phyloP scores from a whole-genome alignment of 2,329 filamentous ascomycete species.

The Microascus cirrosus region DNA sequence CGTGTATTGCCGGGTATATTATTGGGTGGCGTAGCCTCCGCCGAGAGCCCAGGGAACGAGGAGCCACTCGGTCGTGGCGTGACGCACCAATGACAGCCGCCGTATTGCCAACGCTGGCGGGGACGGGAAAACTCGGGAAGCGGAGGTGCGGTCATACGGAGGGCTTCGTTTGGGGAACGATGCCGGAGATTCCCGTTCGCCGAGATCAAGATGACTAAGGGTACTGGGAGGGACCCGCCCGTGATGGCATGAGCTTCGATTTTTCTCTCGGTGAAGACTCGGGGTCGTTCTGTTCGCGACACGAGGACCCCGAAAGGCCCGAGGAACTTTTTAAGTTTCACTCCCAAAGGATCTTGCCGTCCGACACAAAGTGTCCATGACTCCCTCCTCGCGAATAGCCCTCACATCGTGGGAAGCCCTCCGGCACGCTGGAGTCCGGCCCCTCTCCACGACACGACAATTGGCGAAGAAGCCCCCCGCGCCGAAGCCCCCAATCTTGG shows the following conservation, averaged over 20 bases:
- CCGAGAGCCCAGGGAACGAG: too few relatives aligned
- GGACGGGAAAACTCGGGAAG: background rate
- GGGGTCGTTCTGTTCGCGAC: background rate
- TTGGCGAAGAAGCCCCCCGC: background rate
- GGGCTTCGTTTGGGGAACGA: background rate
- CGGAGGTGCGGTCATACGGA: background rate
- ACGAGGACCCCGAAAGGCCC: background rate
- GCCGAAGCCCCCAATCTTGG: slow-evolving; percentile 58
- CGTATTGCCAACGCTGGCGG: background rate
- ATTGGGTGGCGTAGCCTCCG: too few relatives aligned
- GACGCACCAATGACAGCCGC: background rate
- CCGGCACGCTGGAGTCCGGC: background rate
- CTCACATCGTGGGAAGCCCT: background rate
- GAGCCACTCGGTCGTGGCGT: background rate
- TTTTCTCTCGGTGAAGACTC: background rate
- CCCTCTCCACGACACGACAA: slow-evolving; percentile 1
- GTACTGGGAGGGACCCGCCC: background rate
- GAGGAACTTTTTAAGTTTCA: background rate
- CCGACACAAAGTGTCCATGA: background rate
- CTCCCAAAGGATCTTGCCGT: background rate
- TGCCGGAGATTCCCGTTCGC: background rate
- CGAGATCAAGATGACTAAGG: background rate
- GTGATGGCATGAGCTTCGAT: background rate
- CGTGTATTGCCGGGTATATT: background rate
- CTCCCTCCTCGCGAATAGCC: background rate